Conservation (phyloP, 768 basidiomycete genomes). For the Bullera alba region DNA sequence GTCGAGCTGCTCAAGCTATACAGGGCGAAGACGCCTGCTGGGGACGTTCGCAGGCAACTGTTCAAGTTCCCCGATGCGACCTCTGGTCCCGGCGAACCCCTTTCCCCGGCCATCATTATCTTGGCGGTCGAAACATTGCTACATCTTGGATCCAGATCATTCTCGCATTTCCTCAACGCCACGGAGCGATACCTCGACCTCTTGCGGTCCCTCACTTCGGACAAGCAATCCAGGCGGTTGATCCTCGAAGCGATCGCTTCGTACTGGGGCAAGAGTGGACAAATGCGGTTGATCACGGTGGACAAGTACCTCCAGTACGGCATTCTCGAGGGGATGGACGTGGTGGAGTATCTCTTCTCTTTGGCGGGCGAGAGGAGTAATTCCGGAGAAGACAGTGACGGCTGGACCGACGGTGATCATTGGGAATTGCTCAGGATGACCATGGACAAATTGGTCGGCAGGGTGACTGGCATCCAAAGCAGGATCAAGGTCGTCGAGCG, state of each 20-base stretch:
- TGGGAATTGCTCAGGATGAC: conserved; percentile 81
- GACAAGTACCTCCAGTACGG: conserved; percentile 99
- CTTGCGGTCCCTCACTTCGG: conserved; percentile 55
- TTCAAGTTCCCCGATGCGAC: conserved; percentile 63
- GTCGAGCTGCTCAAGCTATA: conserved; percentile 70
- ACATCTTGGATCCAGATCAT: conserved; percentile 86
- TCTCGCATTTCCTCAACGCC: conserved; percentile 95
- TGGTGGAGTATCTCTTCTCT: conserved; percentile 73
- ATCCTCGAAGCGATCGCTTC: conserved; percentile 63
- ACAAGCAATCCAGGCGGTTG: conserved; percentile 48
- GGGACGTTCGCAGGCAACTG: conserved; percentile 70
- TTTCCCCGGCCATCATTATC: conserved; percentile 63
- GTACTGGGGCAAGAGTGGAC: conserved; percentile 79
- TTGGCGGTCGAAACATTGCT: conserved; percentile 82
- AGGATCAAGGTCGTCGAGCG: conserved; percentile 69
- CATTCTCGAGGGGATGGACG: conserved; percentile 87
- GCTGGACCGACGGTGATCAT: conserved; percentile 52
- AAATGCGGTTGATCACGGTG: conserved; percentile 85
- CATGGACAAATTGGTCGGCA: conserved; percentile 82
- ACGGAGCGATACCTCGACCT: conserved; percentile 78
- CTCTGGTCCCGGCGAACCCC: conserved; percentile 57
- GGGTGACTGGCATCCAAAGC: conserved; percentile 68
- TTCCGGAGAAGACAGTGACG: conserved; percentile 47
- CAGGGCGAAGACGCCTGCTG: conserved; percentile 57
- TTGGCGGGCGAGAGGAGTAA: conserved; percentile 21